These are phyloP conservation scores for Blastocystis sp. DNA, from an alignment of 352 stramenopile genomes.

Conservation along the genomic window DNA sequence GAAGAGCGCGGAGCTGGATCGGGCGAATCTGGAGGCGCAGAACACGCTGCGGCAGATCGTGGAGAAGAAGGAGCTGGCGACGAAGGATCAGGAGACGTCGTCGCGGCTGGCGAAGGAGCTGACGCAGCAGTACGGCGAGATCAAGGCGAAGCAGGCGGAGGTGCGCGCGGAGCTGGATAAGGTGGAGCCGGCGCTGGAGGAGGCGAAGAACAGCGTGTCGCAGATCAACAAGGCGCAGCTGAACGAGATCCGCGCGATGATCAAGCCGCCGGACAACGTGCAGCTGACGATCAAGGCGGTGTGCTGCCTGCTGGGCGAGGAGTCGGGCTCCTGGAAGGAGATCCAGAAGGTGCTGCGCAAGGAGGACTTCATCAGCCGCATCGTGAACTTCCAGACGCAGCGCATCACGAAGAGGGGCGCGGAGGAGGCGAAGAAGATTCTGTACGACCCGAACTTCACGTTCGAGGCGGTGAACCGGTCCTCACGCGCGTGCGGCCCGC, in stretches of 20 bases:
- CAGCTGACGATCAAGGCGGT: constrained; percentile 94
- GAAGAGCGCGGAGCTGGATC: constrained; percentile 73
- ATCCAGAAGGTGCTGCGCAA: constrained; percentile 92
- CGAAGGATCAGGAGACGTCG: constrained; percentile 91
- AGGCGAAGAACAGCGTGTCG: constrained; percentile 90
- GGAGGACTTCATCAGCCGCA: constrained; percentile 96
- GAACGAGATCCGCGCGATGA: constrained; percentile 94
- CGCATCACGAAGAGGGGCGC: constrained; percentile 84
- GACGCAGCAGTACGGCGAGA: constrained; percentile 88
- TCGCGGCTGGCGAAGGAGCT: constrained; percentile 90
- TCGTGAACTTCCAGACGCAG: constrained; percentile 97
- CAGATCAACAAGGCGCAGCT: constrained; percentile 97
- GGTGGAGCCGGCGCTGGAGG: constrained; percentile 92
- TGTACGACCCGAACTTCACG: constrained; percentile 71
- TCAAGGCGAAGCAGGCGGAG: constrained; percentile 87
- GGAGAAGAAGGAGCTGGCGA: constrained; percentile 84
- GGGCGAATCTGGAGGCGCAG: constrained; percentile 68
- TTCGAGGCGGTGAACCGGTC: constrained; percentile 80
- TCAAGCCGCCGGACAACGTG: constrained; percentile 89
- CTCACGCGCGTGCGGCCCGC: constrained; percentile 92
- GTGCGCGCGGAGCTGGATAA: constrained; percentile 92
- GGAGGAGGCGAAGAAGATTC: constrained; percentile 66
- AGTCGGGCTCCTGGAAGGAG: constrained; percentile 90
- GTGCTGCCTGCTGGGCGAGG: constrained; percentile 94
- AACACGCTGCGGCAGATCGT: constrained; percentile 82